Base-by-base conservation (phyloP, 2,329 filamentous ascomycete genomes). In the Elsinoe ampelina region DNA sequence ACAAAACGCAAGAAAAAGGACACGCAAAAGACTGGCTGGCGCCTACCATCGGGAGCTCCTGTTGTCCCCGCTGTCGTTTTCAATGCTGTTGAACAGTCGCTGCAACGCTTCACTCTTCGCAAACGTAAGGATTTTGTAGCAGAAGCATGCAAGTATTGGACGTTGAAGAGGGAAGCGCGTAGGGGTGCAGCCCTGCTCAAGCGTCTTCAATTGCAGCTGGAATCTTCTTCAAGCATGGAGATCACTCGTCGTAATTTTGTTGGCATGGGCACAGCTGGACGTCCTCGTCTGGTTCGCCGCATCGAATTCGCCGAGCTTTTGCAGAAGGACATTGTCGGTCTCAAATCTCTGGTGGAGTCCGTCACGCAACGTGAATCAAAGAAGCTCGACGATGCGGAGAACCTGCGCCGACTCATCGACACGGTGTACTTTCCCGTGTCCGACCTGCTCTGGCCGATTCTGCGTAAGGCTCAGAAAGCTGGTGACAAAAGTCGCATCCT, bases 121-220 rank as follows among this genome's bases (percentile, higher is more conserved):
- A 95, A 93, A 68, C 83, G 90, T 54, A 95, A 95, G 67, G 91
- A 96, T 59, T 98, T 89, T 69, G 85, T 95, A 2, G 86, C 89
- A 58, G 92, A 96, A 70, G 88, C 88, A 1, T 97, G 92, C 73
- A 90, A 89, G 64, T 98, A 97, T 72, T 98, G 93, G 93, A 97
- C 93, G 0, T 72, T 98, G 61, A 98, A 98, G 74, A 83, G 93
- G 57, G 93, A 98, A 70, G 88, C 92, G 60, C 84, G 93, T 34
- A 81, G 93, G 58, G 93, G 93, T 47, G 93, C 93, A 30, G 89
- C 93, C 3, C 77, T 98, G 57, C 79, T 98, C 59, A 97, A 97
- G 73, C 84, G 93, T 35, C 78, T 98, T 17, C 93, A 98, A 69
- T 75, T 97, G 58, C 91, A 96, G 70, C 87, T 96, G 79, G 92